Conservation (phyloP, 345 rosid genomes). For the Punica granatum region DNA sequence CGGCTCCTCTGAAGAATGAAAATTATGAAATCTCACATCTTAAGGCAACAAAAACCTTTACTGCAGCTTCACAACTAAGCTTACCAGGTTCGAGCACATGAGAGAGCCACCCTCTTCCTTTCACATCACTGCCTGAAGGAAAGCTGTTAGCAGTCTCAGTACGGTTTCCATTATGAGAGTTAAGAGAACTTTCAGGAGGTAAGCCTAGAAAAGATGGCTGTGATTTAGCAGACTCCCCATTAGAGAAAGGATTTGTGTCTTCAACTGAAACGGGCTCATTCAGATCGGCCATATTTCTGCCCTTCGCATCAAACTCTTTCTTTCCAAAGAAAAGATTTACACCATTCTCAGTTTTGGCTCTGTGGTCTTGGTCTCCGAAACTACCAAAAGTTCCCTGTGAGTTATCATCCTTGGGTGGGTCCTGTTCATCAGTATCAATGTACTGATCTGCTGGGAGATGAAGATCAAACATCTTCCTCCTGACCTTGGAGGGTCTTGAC, state of each 20-base stretch:
- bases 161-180: constrained; percentile 23
- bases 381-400: constrained; percentile 26
- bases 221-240: constrained; percentile 23
- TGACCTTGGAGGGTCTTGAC: constrained; percentile 61
- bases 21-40: background rate
- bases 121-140: constrained; percentile 17
- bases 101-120: constrained; percentile 35
- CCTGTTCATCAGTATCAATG: constrained; percentile 52
- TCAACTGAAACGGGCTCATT: constrained; percentile 66
- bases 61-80: constrained; percentile 6
- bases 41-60: background rate
- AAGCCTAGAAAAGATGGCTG: constrained; percentile 33
- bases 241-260: constrained; percentile 33
- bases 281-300: constrained; percentile 57
- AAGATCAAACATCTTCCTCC: constrained; percentile 86
- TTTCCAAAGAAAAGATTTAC: constrained; percentile 17
- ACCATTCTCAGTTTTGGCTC: constrained; percentile 26
- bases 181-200: constrained; percentile 27
- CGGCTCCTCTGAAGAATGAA: background rate
- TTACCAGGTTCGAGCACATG: constrained; percentile 50
- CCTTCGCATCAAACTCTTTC: constrained; percentile 27
- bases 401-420: constrained; percentile 22
- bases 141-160: constrained; percentile 17
- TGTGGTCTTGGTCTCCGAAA: constrained; percentile 37
- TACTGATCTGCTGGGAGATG: constrained; percentile 80